Evolutionary conservation across 2,329 filamentous ascomycete species (phyloP).

Genomic region (Sporothrix protearum): DNA sequence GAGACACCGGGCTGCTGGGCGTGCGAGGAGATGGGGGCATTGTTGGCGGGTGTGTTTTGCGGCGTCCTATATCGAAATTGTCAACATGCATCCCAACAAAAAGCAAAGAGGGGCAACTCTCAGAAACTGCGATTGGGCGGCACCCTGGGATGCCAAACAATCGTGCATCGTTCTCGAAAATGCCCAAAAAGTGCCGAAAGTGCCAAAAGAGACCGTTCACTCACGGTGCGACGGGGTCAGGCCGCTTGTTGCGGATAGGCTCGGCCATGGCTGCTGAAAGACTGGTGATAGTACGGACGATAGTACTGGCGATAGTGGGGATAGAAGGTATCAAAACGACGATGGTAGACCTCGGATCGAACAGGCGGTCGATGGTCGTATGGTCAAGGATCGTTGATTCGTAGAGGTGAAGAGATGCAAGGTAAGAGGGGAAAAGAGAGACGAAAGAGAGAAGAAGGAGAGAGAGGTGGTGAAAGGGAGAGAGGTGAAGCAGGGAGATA

Average conservation of each 20-base stretch:
- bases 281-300: constrained; percentile 10
- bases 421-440: constrained; percentile 24
- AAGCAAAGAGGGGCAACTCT: background rate
- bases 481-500: constrained; percentile 9
- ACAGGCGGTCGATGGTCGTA: background rate
- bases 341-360: background rate
- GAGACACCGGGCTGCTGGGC: constrained; percentile 91
- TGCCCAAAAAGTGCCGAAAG: background rate
- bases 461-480: constrained; percentile 28
- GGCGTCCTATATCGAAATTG: constrained; percentile 65
- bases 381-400: background rate
- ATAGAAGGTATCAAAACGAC: background rate
- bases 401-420: constrained; percentile 7
- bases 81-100: constrained; percentile 26
- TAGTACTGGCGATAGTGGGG: no score
- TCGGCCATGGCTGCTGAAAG: constrained; percentile 49
- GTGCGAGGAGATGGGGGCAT: constrained; percentile 95
- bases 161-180: background rate
- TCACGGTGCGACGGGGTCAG: constrained; percentile 58
- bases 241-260: constrained; percentile 61
- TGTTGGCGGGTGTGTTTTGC: constrained; percentile 94
- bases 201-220: constrained; percentile 31
- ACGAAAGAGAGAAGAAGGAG: constrained; percentile 23
- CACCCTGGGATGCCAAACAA: background rate
- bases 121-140: background rate